phyloP scores from a whole-genome alignment of 2,329 filamentous ascomycete species.

The Colletotrichum karsti region DNA sequence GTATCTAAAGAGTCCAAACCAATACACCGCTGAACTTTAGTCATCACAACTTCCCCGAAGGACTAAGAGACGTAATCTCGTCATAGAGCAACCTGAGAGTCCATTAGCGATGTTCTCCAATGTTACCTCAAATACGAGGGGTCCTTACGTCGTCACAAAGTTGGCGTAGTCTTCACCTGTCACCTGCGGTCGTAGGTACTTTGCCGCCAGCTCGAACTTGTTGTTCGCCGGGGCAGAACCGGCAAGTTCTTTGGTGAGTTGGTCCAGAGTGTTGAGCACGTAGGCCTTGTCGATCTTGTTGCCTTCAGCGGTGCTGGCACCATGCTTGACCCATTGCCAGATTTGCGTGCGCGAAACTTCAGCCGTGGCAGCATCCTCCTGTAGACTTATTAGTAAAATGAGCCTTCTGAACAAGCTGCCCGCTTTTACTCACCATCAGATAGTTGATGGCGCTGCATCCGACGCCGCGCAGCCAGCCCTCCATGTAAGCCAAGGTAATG shows the following conservation, averaged over 20 bases:
- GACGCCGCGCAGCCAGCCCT: conserved; percentile 89
- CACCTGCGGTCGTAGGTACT: conserved; percentile 15
- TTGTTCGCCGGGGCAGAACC: conserved; percentile 24
- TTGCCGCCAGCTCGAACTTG: conserved; percentile 28
- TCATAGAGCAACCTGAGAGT: conserved; percentile 8
- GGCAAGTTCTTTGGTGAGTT: conserved; percentile 43
- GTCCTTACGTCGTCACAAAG: conserved; percentile 25
- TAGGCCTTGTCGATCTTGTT: conserved; percentile 87
- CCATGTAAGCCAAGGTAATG: conserved; percentile 91
- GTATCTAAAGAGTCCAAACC: too few relatives aligned
- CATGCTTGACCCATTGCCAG: conserved; percentile 83
- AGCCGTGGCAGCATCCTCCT: conserved; percentile 87
- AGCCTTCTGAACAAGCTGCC: background rate
- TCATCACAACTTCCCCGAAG: too few relatives aligned
- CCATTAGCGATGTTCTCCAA: background rate
- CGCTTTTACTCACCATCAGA: conserved; percentile 65
- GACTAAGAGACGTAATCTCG: too few relatives aligned
- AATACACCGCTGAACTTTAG: too few relatives aligned
- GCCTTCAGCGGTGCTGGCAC: conserved; percentile 77
- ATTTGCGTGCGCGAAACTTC: conserved; percentile 87
- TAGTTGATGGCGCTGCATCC: conserved; percentile 93
- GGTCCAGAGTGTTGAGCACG: conserved; percentile 78
- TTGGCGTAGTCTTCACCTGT: conserved; percentile 25
- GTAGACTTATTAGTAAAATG: background rate
- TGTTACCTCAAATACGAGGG: background rate